phyloP scores from a whole-genome alignment of 768 basidiomycete genomes.

The Cubamyces sp. region DNA sequence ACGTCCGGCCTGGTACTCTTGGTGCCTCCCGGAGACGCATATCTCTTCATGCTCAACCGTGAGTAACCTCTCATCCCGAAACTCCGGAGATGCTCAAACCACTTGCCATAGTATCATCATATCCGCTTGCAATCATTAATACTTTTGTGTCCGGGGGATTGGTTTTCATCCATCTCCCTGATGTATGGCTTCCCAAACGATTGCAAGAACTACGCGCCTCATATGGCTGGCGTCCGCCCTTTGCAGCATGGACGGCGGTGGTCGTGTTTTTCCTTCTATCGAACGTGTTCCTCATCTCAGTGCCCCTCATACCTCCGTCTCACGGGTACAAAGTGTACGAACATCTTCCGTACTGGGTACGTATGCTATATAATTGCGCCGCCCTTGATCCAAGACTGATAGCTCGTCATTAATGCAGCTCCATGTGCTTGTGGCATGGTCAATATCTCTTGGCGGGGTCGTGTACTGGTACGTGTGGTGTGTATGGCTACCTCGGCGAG shows the following conservation, averaged over 20 bases:
- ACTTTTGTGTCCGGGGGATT: slow-evolving; percentile 62
- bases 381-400: not conserved
- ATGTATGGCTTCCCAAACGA: slow-evolving; percentile 21
- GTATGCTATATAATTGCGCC: not conserved
- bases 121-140: slow-evolving; percentile 62
- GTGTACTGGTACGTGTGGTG: slow-evolving; percentile 39
- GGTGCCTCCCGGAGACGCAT: slow-evolving; percentile 75
- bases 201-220: slow-evolving; percentile 12
- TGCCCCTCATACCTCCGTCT: slow-evolving; percentile 66
- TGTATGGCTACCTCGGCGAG: slow-evolving; percentile 33
- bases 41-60: slow-evolving; percentile 71
- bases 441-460: slow-evolving; percentile 33
- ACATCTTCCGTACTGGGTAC: slow-evolving; percentile 69
- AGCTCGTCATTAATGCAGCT: slow-evolving; percentile 23
- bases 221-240: slow-evolving; percentile 67
- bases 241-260: slow-evolving; percentile 53
- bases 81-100: not conserved
- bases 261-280: slow-evolving; percentile 62
- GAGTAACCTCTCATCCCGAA: slow-evolving; percentile 28
- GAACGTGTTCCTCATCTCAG: slow-evolving; percentile 64
- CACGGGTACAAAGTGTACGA: slow-evolving; percentile 56
- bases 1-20: slow-evolving; percentile 57
- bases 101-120: slow-evolving; percentile 69
- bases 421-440: slow-evolving; percentile 35
- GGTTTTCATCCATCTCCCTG: slow-evolving; percentile 56